Evolutionary conservation across 2,329 filamentous ascomycete species (phyloP), one percentile per base, ranked within the genome.

Genomic region (Biscogniauxia sp.): DNA sequence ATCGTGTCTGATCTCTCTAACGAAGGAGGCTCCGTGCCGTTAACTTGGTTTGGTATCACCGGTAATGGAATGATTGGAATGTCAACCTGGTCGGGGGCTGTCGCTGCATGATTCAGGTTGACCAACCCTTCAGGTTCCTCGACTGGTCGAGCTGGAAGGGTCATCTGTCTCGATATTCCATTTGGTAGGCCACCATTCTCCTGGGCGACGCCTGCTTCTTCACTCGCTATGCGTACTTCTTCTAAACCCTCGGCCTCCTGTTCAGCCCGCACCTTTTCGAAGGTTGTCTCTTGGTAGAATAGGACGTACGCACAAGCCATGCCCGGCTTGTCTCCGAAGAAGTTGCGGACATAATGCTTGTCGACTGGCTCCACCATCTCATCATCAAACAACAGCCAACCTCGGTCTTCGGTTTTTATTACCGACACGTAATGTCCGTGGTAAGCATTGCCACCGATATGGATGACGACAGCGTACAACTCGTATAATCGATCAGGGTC

Each of bases 281-380:
- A 84, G 0, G 86, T 88, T 2, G 86, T 98, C 76, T 99, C 94
- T 74, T 97, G 95, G 77, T 99, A 99, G 75, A 99, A 99, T 9
- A 99, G 80, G 17, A 99, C 93, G 71, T 99, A 99, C 28, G 95
- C 95, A 69, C 93, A 97, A 9, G 95, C 95, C 75, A 96, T 86
- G 2, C 92, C 93, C 0, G 90, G 89, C 71, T 91, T 92, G 73
- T 97, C 95, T 17, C 95, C 95, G 70, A 99, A 99, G 77, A 99
- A 99, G 74, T 97, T 97, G 66, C 90, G 87, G 45, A 99, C 95
- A 72, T 96, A 99, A 72, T 91, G 89, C 76, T 97, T 97, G 75
- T 97, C 93, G 5, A 99, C 95, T 0, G 95, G 95, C 74, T 99
- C 95, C 4, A 99, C 95, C 87, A 98, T 93, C 77, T 99, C 95